A percentile compares a stretch with the other conserved stretches of the same genome.
Conservation (phyloP, 371 early-diverging fungal species). For the Blyttiomyces sp. region DNA sequence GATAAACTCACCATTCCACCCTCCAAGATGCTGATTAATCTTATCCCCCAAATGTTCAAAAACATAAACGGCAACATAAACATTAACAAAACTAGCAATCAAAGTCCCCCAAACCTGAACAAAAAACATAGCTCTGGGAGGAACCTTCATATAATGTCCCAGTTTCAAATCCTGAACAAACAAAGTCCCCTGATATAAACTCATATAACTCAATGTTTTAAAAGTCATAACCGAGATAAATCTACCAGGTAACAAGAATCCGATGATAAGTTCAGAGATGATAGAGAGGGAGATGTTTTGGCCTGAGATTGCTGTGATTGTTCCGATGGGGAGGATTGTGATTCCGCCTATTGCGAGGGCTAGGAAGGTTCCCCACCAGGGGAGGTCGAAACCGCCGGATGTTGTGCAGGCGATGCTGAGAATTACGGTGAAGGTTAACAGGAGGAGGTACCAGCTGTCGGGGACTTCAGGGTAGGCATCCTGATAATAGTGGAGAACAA, state of each 20-base stretch:
- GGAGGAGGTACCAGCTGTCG: conserved; percentile 19
- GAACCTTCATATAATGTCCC: conserved; percentile 54
- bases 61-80: neutral
- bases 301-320: conserved; percentile 25
- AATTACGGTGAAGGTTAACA: conserved; percentile 6
- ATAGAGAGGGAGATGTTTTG: conserved; percentile 31
- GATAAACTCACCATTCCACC: neutral
- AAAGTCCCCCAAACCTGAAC: conserved; percentile 18
- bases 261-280: conserved; percentile 40
- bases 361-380: conserved; percentile 24
- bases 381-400: conserved; percentile 24
- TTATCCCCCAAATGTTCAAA: neutral
- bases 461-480: conserved; percentile 29
- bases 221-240: conserved; percentile 25
- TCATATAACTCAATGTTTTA: conserved; percentile 26
- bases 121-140: conserved; percentile 39
- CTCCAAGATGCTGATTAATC: neutral
- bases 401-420: conserved; percentile 4
- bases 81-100: neutral
- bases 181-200: conserved; percentile 18
- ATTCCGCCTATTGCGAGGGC: conserved; percentile 22
- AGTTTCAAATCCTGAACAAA: conserved; percentile 44
- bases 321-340: conserved; percentile 27
- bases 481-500: too few relatives aligned
- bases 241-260: conserved; percentile 47